Evolutionary conservation across 495 filamentous ascomycete species (phyloP).

Genomic region (Achaetomiella virescens): DNA sequence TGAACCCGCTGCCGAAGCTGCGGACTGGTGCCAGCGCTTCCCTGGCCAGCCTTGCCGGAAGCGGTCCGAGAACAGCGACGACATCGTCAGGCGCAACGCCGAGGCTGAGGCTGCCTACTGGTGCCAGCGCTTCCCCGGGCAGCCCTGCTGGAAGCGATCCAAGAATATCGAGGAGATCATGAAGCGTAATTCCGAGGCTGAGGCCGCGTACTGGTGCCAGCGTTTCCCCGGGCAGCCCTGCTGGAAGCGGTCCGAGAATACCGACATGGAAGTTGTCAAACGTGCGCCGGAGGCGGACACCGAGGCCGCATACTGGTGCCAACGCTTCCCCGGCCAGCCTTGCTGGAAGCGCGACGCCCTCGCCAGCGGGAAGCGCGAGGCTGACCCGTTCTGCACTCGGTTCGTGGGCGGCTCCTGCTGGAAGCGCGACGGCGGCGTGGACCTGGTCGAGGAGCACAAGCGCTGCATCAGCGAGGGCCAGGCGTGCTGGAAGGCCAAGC

Average conservation of each 20-base stretch:
- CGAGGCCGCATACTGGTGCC: constrained; percentile 6
- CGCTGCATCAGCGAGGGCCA: constrained; percentile 26
- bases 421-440: constrained; percentile 11
- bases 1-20: neutral
- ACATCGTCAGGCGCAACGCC: too few species aligned
- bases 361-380: too few species aligned
- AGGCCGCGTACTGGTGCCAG: constrained; percentile 2
- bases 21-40: constrained; percentile 2
- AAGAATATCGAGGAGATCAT: too few species aligned
- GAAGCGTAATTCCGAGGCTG: too few species aligned
- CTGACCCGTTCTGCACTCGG: constrained; percentile 6
- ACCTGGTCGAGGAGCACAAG: constrained; percentile 13
- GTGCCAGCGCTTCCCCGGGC: constrained; percentile 6
- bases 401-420: constrained; percentile 10
- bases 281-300: neutral
- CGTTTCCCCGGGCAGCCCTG: constrained; percentile 9
- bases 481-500: constrained; percentile 33
- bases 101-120: neutral
- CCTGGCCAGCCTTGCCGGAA: constrained; percentile 14
- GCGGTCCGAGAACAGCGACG: constrained; percentile 1
- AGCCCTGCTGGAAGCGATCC: constrained; percentile 27
- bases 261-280: too few species aligned
- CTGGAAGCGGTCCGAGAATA: constrained; percentile 10
- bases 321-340: constrained; percentile 3
- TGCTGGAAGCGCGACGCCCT: constrained; percentile 6